Evolutionary conservation across 495 filamentous ascomycete genomes (phyloP).

Genomic region (Penicillium odoratum): DNA sequence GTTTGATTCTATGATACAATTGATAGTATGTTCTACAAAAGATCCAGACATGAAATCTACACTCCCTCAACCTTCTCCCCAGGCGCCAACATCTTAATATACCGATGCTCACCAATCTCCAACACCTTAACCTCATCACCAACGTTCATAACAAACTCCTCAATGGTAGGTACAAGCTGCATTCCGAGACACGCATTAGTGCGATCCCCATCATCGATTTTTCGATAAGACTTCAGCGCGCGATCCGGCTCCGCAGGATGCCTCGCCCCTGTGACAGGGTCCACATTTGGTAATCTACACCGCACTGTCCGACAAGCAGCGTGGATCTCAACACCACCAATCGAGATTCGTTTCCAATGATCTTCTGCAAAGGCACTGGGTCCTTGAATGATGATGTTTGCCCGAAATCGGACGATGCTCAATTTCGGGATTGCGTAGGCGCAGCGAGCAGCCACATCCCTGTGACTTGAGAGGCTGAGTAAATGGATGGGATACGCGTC

Average conservation of each 20-base stretch:
- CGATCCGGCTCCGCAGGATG: conserved; percentile 72
- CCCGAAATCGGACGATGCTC: conserved; percentile 71
- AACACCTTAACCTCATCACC: conserved; percentile 61
- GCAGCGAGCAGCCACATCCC: conserved; percentile 56
- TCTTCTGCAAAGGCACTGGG: conserved; percentile 70
- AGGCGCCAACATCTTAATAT: conserved; percentile 53
- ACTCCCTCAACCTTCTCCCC: conserved; percentile 42
- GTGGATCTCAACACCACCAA: conserved; percentile 47
- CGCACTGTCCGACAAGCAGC: conserved; percentile 74
- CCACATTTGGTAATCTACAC: conserved; percentile 82
- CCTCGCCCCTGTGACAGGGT: conserved; percentile 68
- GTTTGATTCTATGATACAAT: not conserved
- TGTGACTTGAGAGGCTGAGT: conserved; percentile 71
- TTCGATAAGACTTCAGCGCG: conserved; percentile 66
- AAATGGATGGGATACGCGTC: conserved; percentile 90
- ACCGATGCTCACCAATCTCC: conserved; percentile 62
- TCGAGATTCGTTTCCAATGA: conserved; percentile 69
- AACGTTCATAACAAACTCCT: conserved; percentile 50
- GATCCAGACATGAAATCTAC: conserved; percentile 6
- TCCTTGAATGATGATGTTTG: conserved; percentile 77
- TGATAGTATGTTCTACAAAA: not conserved
- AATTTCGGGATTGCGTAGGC: conserved; percentile 58
- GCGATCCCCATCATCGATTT: conserved; percentile 72
- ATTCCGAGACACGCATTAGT: conserved; percentile 77
- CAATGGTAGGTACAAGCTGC: conserved; percentile 38